Base-by-base conservation (phyloP, 176 grass and related monocot species). In the Olyra latifolia region DNA sequence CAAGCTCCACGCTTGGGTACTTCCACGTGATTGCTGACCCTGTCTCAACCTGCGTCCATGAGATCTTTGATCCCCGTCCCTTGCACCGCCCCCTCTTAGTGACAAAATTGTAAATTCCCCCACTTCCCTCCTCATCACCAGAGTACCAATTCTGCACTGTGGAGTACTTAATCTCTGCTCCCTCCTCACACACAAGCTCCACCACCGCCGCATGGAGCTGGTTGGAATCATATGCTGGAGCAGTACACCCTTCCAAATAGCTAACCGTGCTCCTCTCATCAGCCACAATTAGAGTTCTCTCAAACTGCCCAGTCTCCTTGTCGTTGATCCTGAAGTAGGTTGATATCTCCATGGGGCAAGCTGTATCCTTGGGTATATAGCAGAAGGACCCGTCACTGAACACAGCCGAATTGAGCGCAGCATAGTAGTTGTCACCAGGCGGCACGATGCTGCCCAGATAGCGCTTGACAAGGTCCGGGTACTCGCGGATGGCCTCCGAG, bases 21-120 rank as follows among this genome's bases (percentile, higher is more conserved):
- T 99, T 99, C 96, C 96, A 95, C 6, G 96, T 99, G 40, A 99
- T 99, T 49, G 96, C 96, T 4, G 92, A 99, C 19, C 96, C 96
- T 28, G 96, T 99, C 76, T 99, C 96, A 61, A 99, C 96, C 80
- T 99, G 96, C 19, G 96, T 93, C 92, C 96, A 99, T 55, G 96
- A 99, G 43, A 99, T 99, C 69, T 91, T 94, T 0, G 92, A 95
- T 10, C 82, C 82, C 27, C 82, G 80, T 7, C 96, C 92, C 29
- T 87, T 90, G 78, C 90, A 99, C 8, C 89, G 72, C 3, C 96
- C 96, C 61, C 96, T 95, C 77, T 99, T 99, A 3, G 96, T 99
- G 7, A 99, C 92, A 64, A 99, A 99, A 77, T 99, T 99, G 82
- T 99, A 99, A 43, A 99, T 93, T 29, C 96, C 96, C 8, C 92